These are phyloP conservation scores for Elongisporangium prolatum DNA, from an alignment of 352 stramenopile genomes.

Conservation along the genomic window DNA sequence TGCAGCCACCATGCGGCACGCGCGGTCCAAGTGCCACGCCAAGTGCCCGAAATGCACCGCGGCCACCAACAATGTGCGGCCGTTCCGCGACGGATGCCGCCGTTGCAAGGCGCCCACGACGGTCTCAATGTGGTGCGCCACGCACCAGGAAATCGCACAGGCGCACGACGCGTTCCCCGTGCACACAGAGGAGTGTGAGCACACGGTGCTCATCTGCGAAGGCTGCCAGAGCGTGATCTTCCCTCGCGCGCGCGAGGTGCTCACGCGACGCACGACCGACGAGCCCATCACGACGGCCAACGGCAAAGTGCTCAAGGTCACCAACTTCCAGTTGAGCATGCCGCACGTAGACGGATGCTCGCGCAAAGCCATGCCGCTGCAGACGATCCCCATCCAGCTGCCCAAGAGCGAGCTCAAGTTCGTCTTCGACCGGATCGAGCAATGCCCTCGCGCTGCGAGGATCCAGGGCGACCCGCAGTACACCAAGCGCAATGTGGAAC, in stretches of 20 bases:
- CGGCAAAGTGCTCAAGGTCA: constrained; percentile 66
- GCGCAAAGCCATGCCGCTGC: constrained; percentile 78
- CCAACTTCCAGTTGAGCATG: constrained; percentile 86
- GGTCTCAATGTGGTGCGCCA: constrained; percentile 72
- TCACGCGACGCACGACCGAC: constrained; percentile 51
- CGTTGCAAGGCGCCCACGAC: constrained; percentile 71
- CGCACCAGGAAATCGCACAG: constrained; percentile 54
- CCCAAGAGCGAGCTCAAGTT: constrained; percentile 87
- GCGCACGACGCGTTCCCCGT: constrained; percentile 63
- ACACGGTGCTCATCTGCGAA: constrained; percentile 73
- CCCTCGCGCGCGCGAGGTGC: constrained; percentile 53
- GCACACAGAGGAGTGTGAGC: constrained; percentile 61
- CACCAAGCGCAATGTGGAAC: constrained; percentile 36
- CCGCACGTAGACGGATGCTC: constrained; percentile 81
- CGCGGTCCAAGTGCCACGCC: constrained; percentile 27
- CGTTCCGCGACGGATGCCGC: constrained; percentile 80
- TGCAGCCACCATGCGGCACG: constrained; percentile 9
- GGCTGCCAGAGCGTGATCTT: constrained; percentile 72
- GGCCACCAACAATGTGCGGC: constrained; percentile 77
- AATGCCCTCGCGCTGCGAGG: constrained; percentile 49
- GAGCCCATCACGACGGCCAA: constrained; percentile 47
- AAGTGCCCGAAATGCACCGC: constrained; percentile 82
- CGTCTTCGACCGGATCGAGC: constrained; percentile 69
- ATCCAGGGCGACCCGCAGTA: constrained; percentile 69
- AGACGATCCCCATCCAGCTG: constrained; percentile 58